These are phyloP conservation scores for Jatropha curcas DNA, from an alignment of 345 rosid species.

Conservation along the genomic window DNA sequence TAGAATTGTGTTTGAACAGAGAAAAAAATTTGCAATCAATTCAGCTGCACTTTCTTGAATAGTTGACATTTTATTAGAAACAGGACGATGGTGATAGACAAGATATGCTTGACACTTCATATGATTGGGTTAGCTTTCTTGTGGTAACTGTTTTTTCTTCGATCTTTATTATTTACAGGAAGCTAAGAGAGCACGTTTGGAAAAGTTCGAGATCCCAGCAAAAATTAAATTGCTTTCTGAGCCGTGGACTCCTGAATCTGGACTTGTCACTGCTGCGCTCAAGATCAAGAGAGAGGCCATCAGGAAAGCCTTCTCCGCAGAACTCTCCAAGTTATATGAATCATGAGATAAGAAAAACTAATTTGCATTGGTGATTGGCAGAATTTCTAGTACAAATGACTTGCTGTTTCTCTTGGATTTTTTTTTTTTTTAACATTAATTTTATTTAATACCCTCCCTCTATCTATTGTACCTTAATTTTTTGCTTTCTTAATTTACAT, in stretches of 20 bases:
- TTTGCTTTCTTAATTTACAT: too few relatives aligned
- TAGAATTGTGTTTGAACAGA: too few relatives aligned
- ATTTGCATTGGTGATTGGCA: conserved; percentile 6
- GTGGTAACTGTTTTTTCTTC: not conserved
- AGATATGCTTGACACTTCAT: too few relatives aligned
- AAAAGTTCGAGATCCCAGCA: conserved; percentile 92
- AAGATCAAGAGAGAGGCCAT: conserved; percentile 88
- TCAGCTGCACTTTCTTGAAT: not conserved
- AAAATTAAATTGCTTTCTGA: conserved; percentile 75
- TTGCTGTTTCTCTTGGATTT: too few relatives aligned
- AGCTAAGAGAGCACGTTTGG: conserved; percentile 65
- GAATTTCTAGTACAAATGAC: not conserved
- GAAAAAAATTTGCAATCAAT: too few relatives aligned
- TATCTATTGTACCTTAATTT: not conserved
- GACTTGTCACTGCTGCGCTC: conserved; percentile 88
- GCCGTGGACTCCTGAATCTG: conserved; percentile 96
- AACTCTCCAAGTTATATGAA: conserved; percentile 66
- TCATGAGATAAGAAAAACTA: conserved; percentile 16
- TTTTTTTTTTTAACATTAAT: not conserved
- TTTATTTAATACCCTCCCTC: not conserved
- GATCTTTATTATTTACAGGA: conserved; percentile 43
- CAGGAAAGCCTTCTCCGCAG: conserved; percentile 70
- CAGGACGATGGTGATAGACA: too few relatives aligned
- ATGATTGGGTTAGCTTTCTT: too few relatives aligned
- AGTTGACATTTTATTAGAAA: too few relatives aligned